Percentiles rank a stretch among this genome's conserved stretches.
Evolutionary conservation across 208 protist species (phyloP).

Genomic region (Herpetomonas muscarum): DNA sequence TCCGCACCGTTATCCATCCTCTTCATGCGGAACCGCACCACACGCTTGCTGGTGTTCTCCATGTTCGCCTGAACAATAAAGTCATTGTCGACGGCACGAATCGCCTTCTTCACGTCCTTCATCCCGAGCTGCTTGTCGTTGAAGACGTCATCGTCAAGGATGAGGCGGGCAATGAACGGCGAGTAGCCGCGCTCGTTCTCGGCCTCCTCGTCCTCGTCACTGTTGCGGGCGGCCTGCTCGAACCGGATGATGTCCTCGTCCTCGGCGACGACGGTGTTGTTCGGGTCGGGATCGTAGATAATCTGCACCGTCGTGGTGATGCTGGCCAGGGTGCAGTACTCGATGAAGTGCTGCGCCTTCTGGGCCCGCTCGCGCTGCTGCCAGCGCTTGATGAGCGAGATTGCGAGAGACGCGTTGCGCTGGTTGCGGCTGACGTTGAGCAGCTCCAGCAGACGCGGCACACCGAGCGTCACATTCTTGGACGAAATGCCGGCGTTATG

Average conservation of each 20-base stretch:
- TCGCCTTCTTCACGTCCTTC: conserved; percentile 90
- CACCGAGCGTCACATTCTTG: conserved; percentile 98
- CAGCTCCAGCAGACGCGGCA: conserved; percentile 98
- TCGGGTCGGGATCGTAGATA: conserved; percentile 96
- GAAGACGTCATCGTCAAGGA: conserved; percentile 91
- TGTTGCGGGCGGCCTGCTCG: conserved; percentile 60
- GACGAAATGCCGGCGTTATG: conserved; percentile 99
- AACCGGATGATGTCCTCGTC: conserved; percentile 83
- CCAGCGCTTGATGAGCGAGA: conserved; percentile 85
- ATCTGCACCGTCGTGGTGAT: conserved; percentile 94
- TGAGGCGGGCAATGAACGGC: conserved; percentile 96
- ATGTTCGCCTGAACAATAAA: conserved; percentile 88
- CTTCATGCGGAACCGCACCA: conserved; percentile 89
- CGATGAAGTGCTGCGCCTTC: conserved; percentile 87
- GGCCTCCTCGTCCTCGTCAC: conserved; percentile 42
- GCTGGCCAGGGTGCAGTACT: conserved; percentile 94
- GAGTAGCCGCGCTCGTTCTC: conserved; percentile 44
- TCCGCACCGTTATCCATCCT: conserved; percentile 35
- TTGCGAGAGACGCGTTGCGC: conserved; percentile 94
- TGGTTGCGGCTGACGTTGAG: conserved; percentile 98
- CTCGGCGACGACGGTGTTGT: conserved; percentile 92
- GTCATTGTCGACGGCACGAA: conserved; percentile 78
- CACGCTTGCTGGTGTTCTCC: conserved; percentile 92
- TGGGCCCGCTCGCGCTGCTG: conserved; percentile 70
- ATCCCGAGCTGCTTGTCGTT: conserved; percentile 92